A percentile compares a stretch with the other conserved stretches of the same genome.
phyloP scores from a whole-genome alignment of 202 grass and related monocot genomes.

The Schoenoplectus triqueter region DNA sequence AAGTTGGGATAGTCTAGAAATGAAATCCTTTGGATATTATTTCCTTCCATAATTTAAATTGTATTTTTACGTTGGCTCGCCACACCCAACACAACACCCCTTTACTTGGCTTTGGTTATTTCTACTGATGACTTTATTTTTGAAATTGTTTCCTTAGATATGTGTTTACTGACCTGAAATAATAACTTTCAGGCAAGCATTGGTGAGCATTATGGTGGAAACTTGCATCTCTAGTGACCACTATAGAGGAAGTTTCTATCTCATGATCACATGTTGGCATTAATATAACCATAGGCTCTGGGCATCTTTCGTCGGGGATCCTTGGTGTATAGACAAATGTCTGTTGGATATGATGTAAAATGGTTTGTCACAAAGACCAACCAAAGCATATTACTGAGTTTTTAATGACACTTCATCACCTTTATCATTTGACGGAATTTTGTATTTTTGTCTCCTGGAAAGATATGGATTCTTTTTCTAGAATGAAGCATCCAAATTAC shows the following conservation, averaged over 20 bases:
- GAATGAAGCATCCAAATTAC: not conserved
- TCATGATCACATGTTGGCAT: not conserved
- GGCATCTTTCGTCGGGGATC: not conserved
- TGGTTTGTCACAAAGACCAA: not conserved
- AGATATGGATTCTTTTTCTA: not conserved
- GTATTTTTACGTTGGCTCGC: too few relatives aligned
- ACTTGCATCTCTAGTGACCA: conserved; percentile 43
- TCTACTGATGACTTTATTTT: conserved; percentile 21
- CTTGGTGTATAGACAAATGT: not conserved
- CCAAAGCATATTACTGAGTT: not conserved
- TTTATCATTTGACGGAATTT: not conserved
- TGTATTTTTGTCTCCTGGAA: not conserved
- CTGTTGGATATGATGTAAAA: not conserved
- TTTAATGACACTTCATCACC: not conserved
- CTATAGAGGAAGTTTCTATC: not conserved
- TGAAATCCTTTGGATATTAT: too few relatives aligned
- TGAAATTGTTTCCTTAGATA: conserved; percentile 17
- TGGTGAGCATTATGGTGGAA: conserved; percentile 61
- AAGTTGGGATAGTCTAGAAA: too few relatives aligned
- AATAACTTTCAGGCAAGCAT: conserved; percentile 47
- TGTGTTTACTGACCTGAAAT: conserved; percentile 32
- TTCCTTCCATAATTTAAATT: too few relatives aligned
- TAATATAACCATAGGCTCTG: too few relatives aligned
- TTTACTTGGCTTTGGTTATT: not conserved
- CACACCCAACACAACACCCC: too few relatives aligned